A percentile compares a stretch with the other conserved stretches of the same genome.
phyloP scores from a whole-genome alignment of 2,329 filamentous ascomycete genomes.

The Capronia epimyces region DNA sequence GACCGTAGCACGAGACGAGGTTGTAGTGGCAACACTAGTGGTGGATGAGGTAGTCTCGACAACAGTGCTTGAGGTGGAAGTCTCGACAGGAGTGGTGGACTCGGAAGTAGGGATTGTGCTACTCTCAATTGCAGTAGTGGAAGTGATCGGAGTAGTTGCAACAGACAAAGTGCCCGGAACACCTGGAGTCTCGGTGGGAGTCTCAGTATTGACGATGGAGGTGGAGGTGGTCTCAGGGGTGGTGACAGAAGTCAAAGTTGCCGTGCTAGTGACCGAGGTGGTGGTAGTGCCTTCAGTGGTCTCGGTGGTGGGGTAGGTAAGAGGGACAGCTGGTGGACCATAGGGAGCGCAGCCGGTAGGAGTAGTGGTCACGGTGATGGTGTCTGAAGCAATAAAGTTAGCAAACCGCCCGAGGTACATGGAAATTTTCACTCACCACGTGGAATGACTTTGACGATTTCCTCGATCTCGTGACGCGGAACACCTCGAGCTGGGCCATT shows the following conservation, averaged over 20 bases:
- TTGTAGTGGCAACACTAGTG: conserved; percentile 16
- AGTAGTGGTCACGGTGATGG: conserved; percentile 12
- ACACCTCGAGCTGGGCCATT: conserved; percentile 14
- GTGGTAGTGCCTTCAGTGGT: neutral
- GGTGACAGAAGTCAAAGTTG: neutral
- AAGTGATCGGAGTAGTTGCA: neutral
- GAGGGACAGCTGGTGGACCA: conserved; percentile 1
- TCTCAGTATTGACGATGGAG: neutral
- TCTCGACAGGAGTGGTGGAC: conserved; percentile 4
- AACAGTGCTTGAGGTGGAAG: conserved; percentile 7
- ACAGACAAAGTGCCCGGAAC: conserved; percentile 13
- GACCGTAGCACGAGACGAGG: conserved; percentile 12
- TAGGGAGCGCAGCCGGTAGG: conserved; percentile 5
- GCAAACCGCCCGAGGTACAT: conserved; percentile 1
- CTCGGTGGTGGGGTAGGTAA: conserved; percentile 3
- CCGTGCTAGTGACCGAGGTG: conserved; percentile 3
- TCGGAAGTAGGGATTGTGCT: conserved; percentile 1
- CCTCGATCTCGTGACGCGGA: conserved; percentile 11
- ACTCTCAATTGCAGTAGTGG: conserved; percentile 8
- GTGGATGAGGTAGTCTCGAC: conserved; percentile 8
- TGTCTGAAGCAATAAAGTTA: conserved; percentile 12
- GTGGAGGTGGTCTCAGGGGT: conserved; percentile 2
- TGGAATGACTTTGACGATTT: conserved; percentile 20
- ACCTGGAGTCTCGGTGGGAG: conserved; percentile 10
- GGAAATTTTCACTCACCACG: conserved; percentile 21